Evolutionary conservation across 129 eudicot species (phyloP), one percentile per base, ranked within the genome.

Genomic region (Tagetes erecta): DNA sequence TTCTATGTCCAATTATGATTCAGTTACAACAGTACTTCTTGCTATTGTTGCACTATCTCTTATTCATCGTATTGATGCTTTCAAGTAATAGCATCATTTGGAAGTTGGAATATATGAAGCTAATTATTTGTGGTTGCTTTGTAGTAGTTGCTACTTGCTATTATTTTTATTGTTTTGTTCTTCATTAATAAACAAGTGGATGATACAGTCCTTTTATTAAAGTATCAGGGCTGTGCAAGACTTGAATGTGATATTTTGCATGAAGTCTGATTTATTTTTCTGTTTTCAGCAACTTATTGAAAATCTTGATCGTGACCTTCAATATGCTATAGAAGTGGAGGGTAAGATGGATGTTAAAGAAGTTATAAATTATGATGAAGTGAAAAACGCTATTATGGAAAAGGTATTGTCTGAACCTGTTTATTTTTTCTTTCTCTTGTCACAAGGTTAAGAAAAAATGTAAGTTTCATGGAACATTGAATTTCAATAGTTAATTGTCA

Each of bases 231-330:
- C 10, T 60, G 30, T 6, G 30, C 62, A 74, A 46, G 62, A 64
- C 71, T 64, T 50, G 79, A 74, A 49, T 74, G 67, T 5, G 27
- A 6, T 63, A 14, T 33, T 53, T 56, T 59, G 8, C 33, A 6
- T 5, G 40, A 38, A 9, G 57, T 45, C 52, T 51, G 38, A 20
- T 71, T 51, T 40, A 63, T 49, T 45, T 58, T 55, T 77, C 69
- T 10, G 56, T 59, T 67, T 45, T 6, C 92, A 95, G 99, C 91
- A 78, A 91, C 86, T 95, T 52, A 84, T 95, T 42, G 85, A 84
- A 58, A 95, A 95, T 80, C 97, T 95, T 84, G 99, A 95, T 82
- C 97, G 99, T 67, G 99, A 95, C 81, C 85, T 95, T 79, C 90
- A 88, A 81, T 95, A 91, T 82, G 97, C 99, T 78, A 87, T 95